A percentile compares a stretch with the other conserved stretches of the same genome.
phyloP scores from a whole-genome alignment of 768 basidiomycete genomes.

The Gymnopilus dilepis region DNA sequence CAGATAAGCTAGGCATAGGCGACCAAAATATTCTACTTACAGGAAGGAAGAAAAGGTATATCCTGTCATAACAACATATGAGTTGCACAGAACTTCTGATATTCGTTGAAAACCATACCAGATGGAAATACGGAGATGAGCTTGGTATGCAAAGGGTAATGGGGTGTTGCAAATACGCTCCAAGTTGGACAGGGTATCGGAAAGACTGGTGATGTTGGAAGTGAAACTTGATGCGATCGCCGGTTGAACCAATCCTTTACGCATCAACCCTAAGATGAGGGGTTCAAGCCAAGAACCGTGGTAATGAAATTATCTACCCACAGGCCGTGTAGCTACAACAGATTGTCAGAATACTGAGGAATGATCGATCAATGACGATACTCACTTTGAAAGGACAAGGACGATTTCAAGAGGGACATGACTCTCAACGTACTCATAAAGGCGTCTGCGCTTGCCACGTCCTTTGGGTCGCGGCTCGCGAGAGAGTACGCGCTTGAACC shows the following conservation, averaged over 20 bases:
- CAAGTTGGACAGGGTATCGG: slow-evolving; percentile 63
- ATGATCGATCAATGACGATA: slow-evolving; percentile 16
- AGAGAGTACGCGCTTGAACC: slow-evolving; percentile 25
- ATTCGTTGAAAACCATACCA: slow-evolving; percentile 56
- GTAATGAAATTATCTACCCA: slow-evolving; percentile 36
- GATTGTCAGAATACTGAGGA: slow-evolving; percentile 18
- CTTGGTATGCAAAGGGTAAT: slow-evolving; percentile 74
- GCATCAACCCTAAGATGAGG: slow-evolving; percentile 38
- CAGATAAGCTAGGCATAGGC: too few species aligned
- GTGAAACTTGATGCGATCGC: slow-evolving; percentile 59
- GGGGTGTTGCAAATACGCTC: slow-evolving; percentile 71
- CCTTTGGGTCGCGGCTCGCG: slow-evolving; percentile 18
- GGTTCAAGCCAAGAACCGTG: slow-evolving; percentile 1
- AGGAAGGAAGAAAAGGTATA: slow-evolving; percentile 49
- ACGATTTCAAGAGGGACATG: slow-evolving; percentile 69
- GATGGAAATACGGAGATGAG: slow-evolving; percentile 65
- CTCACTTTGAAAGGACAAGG: slow-evolving; percentile 52
- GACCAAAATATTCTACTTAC: slow-evolving; percentile 25
- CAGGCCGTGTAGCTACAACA: slow-evolving; percentile 31
- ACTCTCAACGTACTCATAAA: slow-evolving; percentile 50
- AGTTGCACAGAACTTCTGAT: slow-evolving; percentile 50
- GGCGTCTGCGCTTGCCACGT: slow-evolving; percentile 23
- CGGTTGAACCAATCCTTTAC: slow-evolving; percentile 50
- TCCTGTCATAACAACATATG: slow-evolving; percentile 39
- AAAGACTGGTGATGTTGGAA: slow-evolving; percentile 50